Conservation (phyloP, 306 rosid genomes). For the Prunus kanzakura region DNA sequence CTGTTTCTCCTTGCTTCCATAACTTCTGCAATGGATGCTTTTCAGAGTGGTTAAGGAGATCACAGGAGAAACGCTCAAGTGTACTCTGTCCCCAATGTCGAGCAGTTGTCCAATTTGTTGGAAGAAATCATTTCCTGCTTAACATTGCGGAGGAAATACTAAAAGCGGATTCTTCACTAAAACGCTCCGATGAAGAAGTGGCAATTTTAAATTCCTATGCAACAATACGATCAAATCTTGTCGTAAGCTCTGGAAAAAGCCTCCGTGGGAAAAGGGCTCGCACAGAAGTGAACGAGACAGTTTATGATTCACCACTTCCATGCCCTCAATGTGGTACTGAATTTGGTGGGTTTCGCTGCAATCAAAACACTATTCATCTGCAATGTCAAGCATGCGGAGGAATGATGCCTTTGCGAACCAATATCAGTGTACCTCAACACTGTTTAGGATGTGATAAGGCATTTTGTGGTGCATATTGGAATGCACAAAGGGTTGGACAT, state of each 20-base stretch:
- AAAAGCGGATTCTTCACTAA: constrained; percentile 66
- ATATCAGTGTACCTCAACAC: constrained; percentile 57
- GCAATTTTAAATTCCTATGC: constrained; percentile 70
- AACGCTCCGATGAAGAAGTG: constrained; percentile 67
- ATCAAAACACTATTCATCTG: constrained; percentile 57
- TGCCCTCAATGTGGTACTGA: constrained; percentile 88
- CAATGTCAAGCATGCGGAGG: constrained; percentile 95
- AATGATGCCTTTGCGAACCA: constrained; percentile 85
- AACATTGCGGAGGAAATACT: constrained; percentile 65
- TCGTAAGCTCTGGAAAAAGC: constrained; percentile 47
- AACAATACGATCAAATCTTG: constrained; percentile 73
- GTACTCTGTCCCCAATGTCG: constrained; percentile 96
- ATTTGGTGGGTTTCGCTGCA: constrained; percentile 64
- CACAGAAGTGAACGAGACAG: constrained; percentile 39
- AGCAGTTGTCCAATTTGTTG: constrained; percentile 80
- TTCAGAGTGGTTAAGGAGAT: constrained; percentile 88
- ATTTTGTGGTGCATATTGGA: constrained; percentile 90
- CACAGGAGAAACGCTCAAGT: constrained; percentile 56
- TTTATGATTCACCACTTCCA: constrained; percentile 37
- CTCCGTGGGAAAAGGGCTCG: constrained; percentile 46
- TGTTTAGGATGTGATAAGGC: constrained; percentile 89
- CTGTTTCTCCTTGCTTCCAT: constrained; percentile 90
- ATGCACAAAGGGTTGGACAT: constrained; percentile 45
- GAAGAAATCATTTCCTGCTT: constrained; percentile 82
- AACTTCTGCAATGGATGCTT: constrained; percentile 97